phyloP scores from a whole-genome alignment of 2,329 filamentous ascomycete genomes.

The Aureobasidium vineae region DNA sequence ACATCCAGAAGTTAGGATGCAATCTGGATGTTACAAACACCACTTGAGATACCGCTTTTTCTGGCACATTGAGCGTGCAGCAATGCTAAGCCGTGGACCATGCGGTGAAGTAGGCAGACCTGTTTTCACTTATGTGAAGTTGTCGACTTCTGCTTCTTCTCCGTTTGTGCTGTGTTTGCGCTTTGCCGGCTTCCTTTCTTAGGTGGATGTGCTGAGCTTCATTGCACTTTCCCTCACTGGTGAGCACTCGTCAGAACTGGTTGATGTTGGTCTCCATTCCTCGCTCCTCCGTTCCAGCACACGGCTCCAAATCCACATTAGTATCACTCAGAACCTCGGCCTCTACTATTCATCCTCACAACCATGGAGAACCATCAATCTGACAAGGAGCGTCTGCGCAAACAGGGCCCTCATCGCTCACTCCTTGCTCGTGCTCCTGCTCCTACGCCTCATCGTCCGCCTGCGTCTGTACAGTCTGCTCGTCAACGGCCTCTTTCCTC shows the following conservation, averaged over 20 bases:
- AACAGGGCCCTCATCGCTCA: neutral
- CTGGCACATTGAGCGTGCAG: neutral
- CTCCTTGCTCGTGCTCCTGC: neutral
- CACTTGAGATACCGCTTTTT: neutral
- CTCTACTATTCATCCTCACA: neutral
- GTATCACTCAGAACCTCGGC: neutral
- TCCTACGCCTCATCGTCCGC: neutral
- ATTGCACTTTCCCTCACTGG: neutral
- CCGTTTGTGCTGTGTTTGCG: neutral
- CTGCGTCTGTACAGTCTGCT: neutral
- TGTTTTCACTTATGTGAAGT: neutral
- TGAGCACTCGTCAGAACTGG: neutral
- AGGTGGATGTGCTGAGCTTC: neutral
- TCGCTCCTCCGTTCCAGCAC: neutral
- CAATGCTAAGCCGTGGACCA: neutral
- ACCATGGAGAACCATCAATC: neutral
- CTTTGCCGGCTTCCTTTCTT: neutral
- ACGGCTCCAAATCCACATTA: neutral
- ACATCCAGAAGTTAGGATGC: neutral
- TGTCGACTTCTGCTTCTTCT: neutral
- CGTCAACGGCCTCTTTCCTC: neutral
- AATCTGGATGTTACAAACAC: neutral
- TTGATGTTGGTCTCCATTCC: neutral
- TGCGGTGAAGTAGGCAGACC: neutral
- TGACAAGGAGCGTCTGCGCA: neutral